These are phyloP conservation scores for Vaccinium vitisidaea DNA, from an alignment of 148 eudicot genomes.

Conservation along the genomic window DNA sequence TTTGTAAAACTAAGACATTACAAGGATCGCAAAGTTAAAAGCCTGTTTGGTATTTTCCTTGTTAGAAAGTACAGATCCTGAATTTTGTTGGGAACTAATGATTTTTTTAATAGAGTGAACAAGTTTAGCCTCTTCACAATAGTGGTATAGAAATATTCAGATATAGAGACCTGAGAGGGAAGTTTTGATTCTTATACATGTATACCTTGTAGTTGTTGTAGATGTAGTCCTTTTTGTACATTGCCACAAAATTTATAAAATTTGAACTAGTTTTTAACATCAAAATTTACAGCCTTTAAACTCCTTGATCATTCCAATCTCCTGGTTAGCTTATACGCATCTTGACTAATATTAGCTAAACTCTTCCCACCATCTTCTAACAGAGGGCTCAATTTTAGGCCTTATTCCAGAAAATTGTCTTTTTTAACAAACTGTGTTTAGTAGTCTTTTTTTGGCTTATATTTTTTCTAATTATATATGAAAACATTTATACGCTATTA, in stretches of 20 bases:
- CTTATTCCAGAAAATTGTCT: no score
- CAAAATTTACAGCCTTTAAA: background rate
- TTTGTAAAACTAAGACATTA: background rate
- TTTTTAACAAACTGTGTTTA: no score
- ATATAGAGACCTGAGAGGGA: background rate
- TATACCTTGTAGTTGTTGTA: slow-evolving; percentile 1
- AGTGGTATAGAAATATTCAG: background rate
- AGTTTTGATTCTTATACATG: background rate
- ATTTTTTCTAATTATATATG: no score
- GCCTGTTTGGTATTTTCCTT: slow-evolving; percentile 46
- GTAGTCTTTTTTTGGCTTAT: no score
- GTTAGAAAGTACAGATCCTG: slow-evolving; percentile 13
- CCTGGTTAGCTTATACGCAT: background rate
- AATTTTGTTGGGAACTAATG: background rate
- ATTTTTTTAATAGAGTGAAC: background rate
- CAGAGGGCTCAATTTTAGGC: background rate
- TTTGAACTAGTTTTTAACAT: background rate
- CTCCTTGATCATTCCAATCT: no score
- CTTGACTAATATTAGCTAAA: background rate
- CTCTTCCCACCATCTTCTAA: background rate
- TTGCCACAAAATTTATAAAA: background rate
- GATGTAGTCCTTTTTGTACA: background rate
- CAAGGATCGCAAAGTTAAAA: background rate
- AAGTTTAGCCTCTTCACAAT: background rate
- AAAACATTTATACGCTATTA: no score